Base-by-base conservation (phyloP, 1,139 yeast genomes). In the Protomyces gravidus region DNA sequence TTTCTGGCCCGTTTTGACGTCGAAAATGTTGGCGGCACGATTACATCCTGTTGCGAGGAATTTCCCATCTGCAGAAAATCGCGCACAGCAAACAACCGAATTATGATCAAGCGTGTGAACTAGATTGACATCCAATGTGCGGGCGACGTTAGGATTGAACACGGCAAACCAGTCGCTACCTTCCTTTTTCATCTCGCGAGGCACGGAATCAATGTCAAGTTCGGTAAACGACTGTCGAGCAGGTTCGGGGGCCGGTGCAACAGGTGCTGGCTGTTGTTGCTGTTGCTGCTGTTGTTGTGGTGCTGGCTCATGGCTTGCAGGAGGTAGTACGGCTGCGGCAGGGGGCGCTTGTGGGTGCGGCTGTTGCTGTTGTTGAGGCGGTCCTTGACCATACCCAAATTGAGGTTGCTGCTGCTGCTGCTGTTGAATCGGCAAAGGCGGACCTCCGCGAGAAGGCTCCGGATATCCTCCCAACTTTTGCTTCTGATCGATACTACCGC, bases 21-120 rank as follows among this genome's bases (percentile, higher is more conserved):
- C 87, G 74, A 85, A 92, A 63, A 92, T 96, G 73, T 89, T 97
- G 7, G 97, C 95, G 48, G 95, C 83, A 71, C 92, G 89, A 76
- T 92, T 92, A 76, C 97, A 90, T 49, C 98, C 98, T 25, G 98
- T 92, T 25, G 98, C 98, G 68, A 92, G 80, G 71, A 81, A 88
- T 73, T 88, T 87, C 65, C 97, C 97, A 72, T 89, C 96, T 67
- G 84, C 84, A 64, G 92, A 85, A 76, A 92, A 92, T 64, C 95
- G 80, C 61, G 92, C 97, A 74, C 98, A 92, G 76, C 98, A 92
- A 60, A 90, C 97, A 49, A 90, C 97, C 1, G 95, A 86, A 21
- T 89, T 81, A 75, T 92, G 97, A 70, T 88, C 95, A 67, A 90
- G 80, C 11, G 96, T 86, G 70, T 88, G 95, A 67, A 90, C 87